Evolutionary conservation across 2,329 filamentous ascomycete genomes (phyloP), one percentile per base, ranked within the genome.

Genomic region (Immersiporthe knoxdaviesiana): DNA sequence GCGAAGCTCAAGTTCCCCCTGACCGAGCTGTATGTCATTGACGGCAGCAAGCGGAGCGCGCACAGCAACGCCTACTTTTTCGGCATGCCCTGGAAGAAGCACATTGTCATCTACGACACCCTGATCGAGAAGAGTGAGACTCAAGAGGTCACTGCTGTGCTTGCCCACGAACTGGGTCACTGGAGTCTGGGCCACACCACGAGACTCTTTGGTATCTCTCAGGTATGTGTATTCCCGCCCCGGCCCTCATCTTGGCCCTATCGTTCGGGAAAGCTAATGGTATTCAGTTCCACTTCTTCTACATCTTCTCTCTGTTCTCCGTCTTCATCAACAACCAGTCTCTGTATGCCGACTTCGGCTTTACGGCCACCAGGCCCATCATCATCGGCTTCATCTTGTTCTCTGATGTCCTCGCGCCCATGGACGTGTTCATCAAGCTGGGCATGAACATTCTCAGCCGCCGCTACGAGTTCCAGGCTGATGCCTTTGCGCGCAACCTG

Each of bases 21-120:
- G 39, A 90, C 92, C 72, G 94, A 98, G 78, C 87, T 99, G 59
- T 93, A 97, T 77, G 94, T 98, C 76, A 99, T 99, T 76, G 93
- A 97, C 78, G 93, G 93, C 63, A 94, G 91, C 83, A 95, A 95
- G 84, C 88, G 93, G 75, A 93, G 91, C 77, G 91, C 92, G 32
- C 93, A 97, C 82, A 94, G 91, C 82, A 97, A 97, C 77, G 92
- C 93, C 27, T 97, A 97, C 82, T 99, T 99, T 84, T 97, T 97
- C 76, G 96, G 96, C 71, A 88, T 99, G 68, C 96, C 96, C 56
- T 99, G 95, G 94, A 97, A 97, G 88, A 98, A 98, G 88, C 97
- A 98, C 84, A 99, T 99, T 84, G 96, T 99, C 77, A 97, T 99
- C 78, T 99, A 97, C 79, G 96, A 99, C 79, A 99, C 97, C 6